Evolutionary conservation across 345 rosid genomes (phyloP), one percentile per base, ranked within the genome.

Genomic region (Acer negundo): DNA sequence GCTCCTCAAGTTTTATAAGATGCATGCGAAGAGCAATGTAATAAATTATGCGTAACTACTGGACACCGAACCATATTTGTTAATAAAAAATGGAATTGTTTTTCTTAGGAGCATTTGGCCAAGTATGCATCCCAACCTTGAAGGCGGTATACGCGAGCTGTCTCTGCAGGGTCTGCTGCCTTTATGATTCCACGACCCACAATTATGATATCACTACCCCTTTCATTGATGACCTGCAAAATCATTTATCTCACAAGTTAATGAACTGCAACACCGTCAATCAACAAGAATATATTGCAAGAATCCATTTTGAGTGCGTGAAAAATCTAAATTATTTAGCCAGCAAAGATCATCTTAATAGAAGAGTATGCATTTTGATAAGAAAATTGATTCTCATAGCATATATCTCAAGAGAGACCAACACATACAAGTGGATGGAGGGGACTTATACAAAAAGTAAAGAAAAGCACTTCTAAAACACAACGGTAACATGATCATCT

Each of bases 81-180:
- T 6, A 69, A 17, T 26, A 2, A 11, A 49, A 62, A 56, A 42
- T 28, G 6, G 11, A n/a, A 69, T 11, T 59, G 38, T 63, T 23
- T 19, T 12, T 59, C 7, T 82, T 65, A 87, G 0, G 62, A 3
- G 79, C 93, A 84, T 79, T 90, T 91, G 31, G 89, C 94, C 88
- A 94, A 62, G 85, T 96, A 94, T 6, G 98, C 97, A 72, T 92
- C 91, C 99, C 98, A 96, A 79, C 98, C 98, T 82, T 92, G 93
- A 86, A 87, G 87, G 11, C 98, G 94, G 79, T 94, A 96, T 62
- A 90, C 95, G 0, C 87, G 91, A 62, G 99, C 97, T 69, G 84
- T 89, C 73, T 88, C 90, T 9, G 87, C 89, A 72, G 98, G 97
- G 51, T 94, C 80, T 19, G 86, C 83, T 1, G 98, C 99, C 88